Percentiles rank a stretch among this genome's conserved stretches.
Evolutionary conservation across 2,329 filamentous ascomycete genomes (phyloP).

Genomic region (Fusarium sp.): DNA sequence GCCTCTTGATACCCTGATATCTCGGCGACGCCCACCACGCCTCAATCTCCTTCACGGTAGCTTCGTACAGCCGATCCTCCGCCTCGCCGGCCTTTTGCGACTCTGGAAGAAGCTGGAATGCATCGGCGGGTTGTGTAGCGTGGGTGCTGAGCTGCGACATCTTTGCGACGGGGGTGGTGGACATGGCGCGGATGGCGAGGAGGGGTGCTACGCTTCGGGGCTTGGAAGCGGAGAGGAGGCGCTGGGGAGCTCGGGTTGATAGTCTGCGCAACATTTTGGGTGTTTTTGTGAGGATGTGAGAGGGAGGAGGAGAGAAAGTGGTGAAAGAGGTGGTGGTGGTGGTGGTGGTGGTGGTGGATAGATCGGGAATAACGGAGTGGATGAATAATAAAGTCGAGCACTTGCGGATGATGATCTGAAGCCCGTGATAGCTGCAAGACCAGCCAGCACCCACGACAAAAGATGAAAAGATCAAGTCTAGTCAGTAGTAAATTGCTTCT

Average conservation of each 20-base stretch:
- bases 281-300: neutral
- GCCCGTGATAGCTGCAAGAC: constrained; percentile 9
- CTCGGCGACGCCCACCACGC: constrained; percentile 90
- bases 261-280: constrained; percentile 47
- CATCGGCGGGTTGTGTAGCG: constrained; percentile 66
- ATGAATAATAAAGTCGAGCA: constrained; percentile 38
- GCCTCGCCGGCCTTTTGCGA: constrained; percentile 78
- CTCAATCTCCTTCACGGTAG: constrained; percentile 85
- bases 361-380: constrained; percentile 20
- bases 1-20: constrained; percentile 88
- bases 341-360: neutral
- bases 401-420: neutral
- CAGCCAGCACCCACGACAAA: neutral
- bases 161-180: constrained; percentile 38
- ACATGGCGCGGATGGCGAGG: constrained; percentile 44
- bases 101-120: constrained; percentile 86
- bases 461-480: neutral
- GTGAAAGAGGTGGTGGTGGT: neutral
- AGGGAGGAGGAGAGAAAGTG: neutral
- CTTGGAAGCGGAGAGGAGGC: constrained; percentile 36
- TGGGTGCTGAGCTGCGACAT: constrained; percentile 47
- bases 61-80: constrained; percentile 86
- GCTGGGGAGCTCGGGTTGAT: constrained; percentile 45
- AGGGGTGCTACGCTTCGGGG: constrained; percentile 30
- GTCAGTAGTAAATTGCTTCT: fast-evolving